These are phyloP conservation scores for Huntiella abstrusa DNA, from an alignment of 2,329 filamentous ascomycete genomes.

Conservation along the genomic window DNA sequence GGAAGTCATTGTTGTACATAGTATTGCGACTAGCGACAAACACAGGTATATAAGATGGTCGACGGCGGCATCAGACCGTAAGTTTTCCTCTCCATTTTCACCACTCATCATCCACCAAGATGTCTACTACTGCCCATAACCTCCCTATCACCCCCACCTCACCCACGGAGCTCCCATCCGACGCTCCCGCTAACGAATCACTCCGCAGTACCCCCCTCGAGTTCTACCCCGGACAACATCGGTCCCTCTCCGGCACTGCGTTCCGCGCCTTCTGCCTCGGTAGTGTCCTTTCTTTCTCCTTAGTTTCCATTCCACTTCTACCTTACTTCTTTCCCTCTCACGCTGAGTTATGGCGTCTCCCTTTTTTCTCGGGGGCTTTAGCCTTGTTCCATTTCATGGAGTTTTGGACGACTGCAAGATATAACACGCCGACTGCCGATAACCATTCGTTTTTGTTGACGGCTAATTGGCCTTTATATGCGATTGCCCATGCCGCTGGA, in stretches of 20 bases:
- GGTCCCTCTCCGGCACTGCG: constrained; percentile 41
- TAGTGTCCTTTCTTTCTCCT: constrained; percentile 21
- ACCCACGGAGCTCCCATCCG: not conserved
- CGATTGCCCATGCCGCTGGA: constrained; percentile 60
- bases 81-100: not conserved
- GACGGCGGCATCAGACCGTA: constrained; percentile 1
- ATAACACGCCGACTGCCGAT: constrained; percentile 57
- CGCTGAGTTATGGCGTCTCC: constrained; percentile 36
- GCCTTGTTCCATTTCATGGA: constrained; percentile 88
- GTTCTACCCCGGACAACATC: constrained; percentile 28
- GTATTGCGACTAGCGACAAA: too few species aligned
- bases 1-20: too few species aligned
- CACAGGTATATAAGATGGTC: not conserved
- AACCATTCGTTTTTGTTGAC: constrained; percentile 66
- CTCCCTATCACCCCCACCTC: not conserved
- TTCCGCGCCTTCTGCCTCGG: constrained; percentile 37
- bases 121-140: not conserved
- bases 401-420: constrained; percentile 73
- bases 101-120: not conserved
- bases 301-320: constrained; percentile 15
- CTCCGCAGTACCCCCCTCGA: constrained; percentile 12
- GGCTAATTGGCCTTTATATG: constrained; percentile 70
- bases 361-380: constrained; percentile 50
- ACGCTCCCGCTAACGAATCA: not conserved
- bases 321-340: constrained; percentile 17